These are phyloP conservation scores for Boletus eberwhitei DNA, from an alignment of 768 basidiomycete species.

Conservation along the genomic window DNA sequence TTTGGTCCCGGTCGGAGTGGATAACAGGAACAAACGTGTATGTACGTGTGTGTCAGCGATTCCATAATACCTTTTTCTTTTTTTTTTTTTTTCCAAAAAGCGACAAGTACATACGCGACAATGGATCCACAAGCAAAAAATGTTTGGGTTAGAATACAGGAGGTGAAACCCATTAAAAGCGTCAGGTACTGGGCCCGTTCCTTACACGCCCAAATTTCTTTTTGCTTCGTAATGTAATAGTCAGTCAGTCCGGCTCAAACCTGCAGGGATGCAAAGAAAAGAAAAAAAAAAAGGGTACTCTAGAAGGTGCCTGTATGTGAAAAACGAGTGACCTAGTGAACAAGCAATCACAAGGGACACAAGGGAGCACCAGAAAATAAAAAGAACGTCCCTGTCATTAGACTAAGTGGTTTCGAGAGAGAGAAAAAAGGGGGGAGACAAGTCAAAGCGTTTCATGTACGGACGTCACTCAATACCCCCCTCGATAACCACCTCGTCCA, in stretches of 20 bases:
- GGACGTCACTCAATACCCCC: conserved; percentile 7
- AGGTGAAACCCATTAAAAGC: no score
- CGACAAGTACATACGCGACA: no score
- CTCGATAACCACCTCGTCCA: conserved; percentile 32
- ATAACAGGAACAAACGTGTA: no score
- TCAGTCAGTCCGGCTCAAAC: not conserved
- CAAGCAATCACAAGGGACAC: not conserved
- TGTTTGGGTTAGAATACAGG: no score
- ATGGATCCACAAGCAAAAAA: no score
- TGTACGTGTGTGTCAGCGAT: no score
- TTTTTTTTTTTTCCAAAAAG: no score
- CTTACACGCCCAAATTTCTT: no score
- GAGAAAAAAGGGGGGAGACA: no score
- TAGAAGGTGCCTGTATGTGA: not conserved
- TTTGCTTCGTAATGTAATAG: conserved; percentile 9
- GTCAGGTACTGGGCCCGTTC: no score
- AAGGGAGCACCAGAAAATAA: not conserved
- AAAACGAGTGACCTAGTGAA: not conserved
- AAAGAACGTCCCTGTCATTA: conserved; percentile 6
- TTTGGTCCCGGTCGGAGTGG: no score
- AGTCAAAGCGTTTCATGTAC: not conserved
- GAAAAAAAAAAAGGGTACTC: conserved; percentile 4
- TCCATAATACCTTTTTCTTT: no score
- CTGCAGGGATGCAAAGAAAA: not conserved
- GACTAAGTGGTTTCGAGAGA: not conserved